Conservation (phyloP, 352 stramenopile species). For the Stramenopiles sp. region DNA sequence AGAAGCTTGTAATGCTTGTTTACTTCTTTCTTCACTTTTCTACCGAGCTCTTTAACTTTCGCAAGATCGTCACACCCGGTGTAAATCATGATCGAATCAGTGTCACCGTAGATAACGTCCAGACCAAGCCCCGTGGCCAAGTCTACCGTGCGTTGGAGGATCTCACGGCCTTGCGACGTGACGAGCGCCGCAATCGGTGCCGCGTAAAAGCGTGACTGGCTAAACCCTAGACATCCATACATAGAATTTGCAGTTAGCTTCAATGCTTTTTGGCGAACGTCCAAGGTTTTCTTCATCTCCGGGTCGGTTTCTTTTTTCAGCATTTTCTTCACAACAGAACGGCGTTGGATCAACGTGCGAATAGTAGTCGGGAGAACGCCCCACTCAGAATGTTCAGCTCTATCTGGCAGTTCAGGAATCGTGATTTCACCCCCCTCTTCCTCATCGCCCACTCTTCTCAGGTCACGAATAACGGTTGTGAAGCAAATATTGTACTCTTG, state of each 20-base stretch:
- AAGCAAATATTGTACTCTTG: constrained; percentile 99
- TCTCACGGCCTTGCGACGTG: constrained; percentile 92
- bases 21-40: constrained; percentile 85
- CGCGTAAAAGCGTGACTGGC: constrained; percentile 90
- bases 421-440: constrained; percentile 25
- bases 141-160: constrained; percentile 89
- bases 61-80: constrained; percentile 69
- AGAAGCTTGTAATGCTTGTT: constrained; percentile 97
- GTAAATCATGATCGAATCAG: constrained; percentile 99
- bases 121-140: constrained; percentile 68
- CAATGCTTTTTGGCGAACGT: constrained; percentile 97
- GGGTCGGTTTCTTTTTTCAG: constrained; percentile 77
- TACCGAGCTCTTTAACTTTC: constrained; percentile 73
- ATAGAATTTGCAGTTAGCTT: constrained; percentile 99
- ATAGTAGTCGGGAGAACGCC: constrained; percentile 87
- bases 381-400: constrained; percentile 14
- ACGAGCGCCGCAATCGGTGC: constrained; percentile 96
- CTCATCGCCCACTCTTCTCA: constrained; percentile 32
- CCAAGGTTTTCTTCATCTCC: constrained; percentile 61
- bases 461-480: constrained; percentile 81
- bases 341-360: constrained; percentile 87
- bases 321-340: constrained; percentile 87
- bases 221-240: constrained; percentile 99
- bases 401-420: not conserved
- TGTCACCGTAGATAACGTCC: constrained; percentile 99